phyloP scores from a whole-genome alignment of 805 yeast genomes.

The Pichia insulana region DNA sequence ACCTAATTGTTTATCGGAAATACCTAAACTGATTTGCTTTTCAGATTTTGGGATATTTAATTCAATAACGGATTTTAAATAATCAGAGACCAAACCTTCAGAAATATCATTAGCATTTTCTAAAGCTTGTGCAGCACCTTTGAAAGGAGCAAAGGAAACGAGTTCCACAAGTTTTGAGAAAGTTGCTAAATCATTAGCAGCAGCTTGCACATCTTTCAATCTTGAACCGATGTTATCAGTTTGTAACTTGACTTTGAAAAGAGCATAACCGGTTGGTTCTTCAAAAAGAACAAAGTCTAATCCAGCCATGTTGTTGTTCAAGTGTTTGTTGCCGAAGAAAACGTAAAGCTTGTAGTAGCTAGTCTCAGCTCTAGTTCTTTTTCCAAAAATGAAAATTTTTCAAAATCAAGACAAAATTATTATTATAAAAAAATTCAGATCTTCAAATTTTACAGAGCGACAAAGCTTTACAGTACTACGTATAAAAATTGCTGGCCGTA shows the following conservation, averaged over 20 bases:
- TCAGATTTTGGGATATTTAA: slow-evolving; percentile 81
- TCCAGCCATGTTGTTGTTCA: slow-evolving; percentile 42
- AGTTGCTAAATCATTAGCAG: slow-evolving; percentile 73
- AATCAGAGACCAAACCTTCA: slow-evolving; percentile 92
- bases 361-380: too few relatives aligned
- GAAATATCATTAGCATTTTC: slow-evolving; percentile 97
- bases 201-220: slow-evolving; percentile 88
- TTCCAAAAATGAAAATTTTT: too few relatives aligned
- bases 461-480: too few relatives aligned
- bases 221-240: slow-evolving; percentile 92
- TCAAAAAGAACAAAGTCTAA: slow-evolving; percentile 90
- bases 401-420: too few relatives aligned
- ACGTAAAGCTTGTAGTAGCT: neutral
- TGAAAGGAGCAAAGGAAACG: slow-evolving; percentile 94
- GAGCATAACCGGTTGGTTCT: slow-evolving; percentile 97
- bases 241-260: slow-evolving; percentile 87
- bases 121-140: slow-evolving; percentile 98
- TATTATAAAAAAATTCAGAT: too few relatives aligned
- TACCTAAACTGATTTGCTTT: slow-evolving; percentile 68
- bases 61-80: slow-evolving; percentile 81
- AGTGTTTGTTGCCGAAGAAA: neutral
- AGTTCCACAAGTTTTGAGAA: slow-evolving; percentile 90
- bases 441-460: too few relatives aligned
- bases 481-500: too few relatives aligned
- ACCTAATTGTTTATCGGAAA: slow-evolving; percentile 91